Evolutionary conservation across 2,329 filamentous ascomycete genomes (phyloP).

Genomic region (Xylariaceae sp.): DNA sequence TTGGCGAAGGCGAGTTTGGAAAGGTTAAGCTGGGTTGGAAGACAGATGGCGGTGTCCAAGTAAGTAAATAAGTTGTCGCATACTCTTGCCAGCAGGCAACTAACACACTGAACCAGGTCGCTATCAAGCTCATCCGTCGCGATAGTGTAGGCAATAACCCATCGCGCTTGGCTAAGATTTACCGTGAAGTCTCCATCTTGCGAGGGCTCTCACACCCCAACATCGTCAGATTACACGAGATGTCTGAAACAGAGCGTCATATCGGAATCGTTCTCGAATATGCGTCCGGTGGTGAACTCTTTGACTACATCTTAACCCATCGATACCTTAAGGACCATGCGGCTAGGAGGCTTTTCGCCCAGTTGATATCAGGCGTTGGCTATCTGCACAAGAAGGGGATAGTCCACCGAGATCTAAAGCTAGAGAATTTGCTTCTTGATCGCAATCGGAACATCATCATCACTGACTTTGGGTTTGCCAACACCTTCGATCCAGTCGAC

Average conservation of each 20-base stretch:
- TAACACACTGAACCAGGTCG: conserved; percentile 64
- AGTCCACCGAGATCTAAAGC: conserved; percentile 93
- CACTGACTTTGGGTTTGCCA: conserved; percentile 98
- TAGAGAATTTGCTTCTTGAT: conserved; percentile 94
- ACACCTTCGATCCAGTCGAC: conserved; percentile 90
- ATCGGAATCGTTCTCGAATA: conserved; percentile 99
- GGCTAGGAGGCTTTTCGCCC: conserved; percentile 89
- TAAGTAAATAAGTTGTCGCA: conserved; percentile 43
- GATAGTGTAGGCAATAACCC: conserved; percentile 90
- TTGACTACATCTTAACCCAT: conserved; percentile 97
- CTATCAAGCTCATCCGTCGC: conserved; percentile 92
- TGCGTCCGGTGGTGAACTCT: conserved; percentile 94
- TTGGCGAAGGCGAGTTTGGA: conserved; percentile 97
- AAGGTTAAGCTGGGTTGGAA: conserved; percentile 99
- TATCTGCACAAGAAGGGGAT: conserved; percentile 99
- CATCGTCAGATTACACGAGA: conserved; percentile 95
- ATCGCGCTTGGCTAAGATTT: conserved; percentile 90
- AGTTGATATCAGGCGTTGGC: conserved; percentile 93
- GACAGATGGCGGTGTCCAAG: conserved; percentile 86
- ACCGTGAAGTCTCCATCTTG: conserved; percentile 93
- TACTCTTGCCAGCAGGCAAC: neutral
- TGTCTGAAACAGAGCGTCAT: conserved; percentile 96
- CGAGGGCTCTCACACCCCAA: conserved; percentile 90
- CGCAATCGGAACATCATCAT: conserved; percentile 99
- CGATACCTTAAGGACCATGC: conserved; percentile 94